Base-by-base conservation (phyloP, 2,329 filamentous ascomycete species). In the Pseudocercospora vitis region DNA sequence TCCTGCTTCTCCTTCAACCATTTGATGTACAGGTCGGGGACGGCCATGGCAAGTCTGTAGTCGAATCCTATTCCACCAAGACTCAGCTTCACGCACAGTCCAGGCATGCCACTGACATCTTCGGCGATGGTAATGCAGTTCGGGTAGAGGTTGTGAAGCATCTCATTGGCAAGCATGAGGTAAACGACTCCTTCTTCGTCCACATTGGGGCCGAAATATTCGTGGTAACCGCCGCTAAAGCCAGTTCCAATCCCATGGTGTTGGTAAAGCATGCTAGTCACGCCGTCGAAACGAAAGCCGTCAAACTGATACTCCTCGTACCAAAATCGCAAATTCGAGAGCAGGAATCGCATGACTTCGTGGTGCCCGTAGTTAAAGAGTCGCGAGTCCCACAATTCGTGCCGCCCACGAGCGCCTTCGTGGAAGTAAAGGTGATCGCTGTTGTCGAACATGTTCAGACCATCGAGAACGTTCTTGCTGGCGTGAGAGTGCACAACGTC, bases 21-120 rank as follows among this genome's bases (percentile, higher is more conserved):
- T 76, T 99, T 99, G 80, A 99, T 99, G 84, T 95, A 99, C 84
- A 99, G 89, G 71, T 99, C 94, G 3, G 94, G 94, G 58, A 99
- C 85, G 3, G 94, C 94, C 94, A 99, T 99, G 51, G 91, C 91
- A 26, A 99, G 83, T 62, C 94, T 85, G 73, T 99, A 99, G 74
- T 99, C 94, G 70, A 99, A 99, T 21, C 94, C 94, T 63, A 97
- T 84, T 58, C 94, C 94, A 14, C 94, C 94, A 1, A 96, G 78
- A 1, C 87, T 86, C 32, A 96, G 77, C 5, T 89, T 85, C 31
- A 99, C 74, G 72, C 94, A 97, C 44, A 99, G 78, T n/a, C 91
- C 92, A 12, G 94, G 94, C 94, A 99, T 99, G 14, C 94, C 94
- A 6, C 92, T 97, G 7, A 99, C 94, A 69, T 99, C 94, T 71